phyloP scores from a whole-genome alignment of 2,329 filamentous ascomycete species.

The Paraphoma sp. region DNA sequence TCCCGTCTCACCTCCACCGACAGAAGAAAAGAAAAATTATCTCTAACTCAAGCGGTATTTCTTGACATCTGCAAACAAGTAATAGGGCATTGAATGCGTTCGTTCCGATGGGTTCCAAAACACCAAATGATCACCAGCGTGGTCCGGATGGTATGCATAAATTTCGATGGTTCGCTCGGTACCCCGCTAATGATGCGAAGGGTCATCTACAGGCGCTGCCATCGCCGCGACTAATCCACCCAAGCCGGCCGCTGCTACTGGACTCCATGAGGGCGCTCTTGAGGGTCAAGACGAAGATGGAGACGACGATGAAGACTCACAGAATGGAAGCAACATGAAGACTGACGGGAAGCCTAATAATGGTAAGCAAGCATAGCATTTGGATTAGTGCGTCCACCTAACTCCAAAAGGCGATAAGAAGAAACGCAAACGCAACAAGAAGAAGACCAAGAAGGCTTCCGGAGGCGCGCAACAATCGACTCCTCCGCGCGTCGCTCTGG shows the following conservation, averaged over 20 bases:
- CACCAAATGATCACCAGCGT: slow-evolving; percentile 45
- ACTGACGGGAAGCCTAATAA: slow-evolving; percentile 25
- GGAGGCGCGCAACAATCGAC: slow-evolving; percentile 66
- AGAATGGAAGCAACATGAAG: slow-evolving; percentile 43
- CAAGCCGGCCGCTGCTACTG: slow-evolving; percentile 43
- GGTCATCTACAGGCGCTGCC: slow-evolving; percentile 27
- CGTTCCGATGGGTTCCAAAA: slow-evolving; percentile 46
- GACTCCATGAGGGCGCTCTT: slow-evolving; percentile 44
- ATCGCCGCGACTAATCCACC: slow-evolving; percentile 41
- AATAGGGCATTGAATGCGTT: too few relatives aligned
- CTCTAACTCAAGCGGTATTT: too few relatives aligned
- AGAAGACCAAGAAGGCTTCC: slow-evolving; percentile 70
- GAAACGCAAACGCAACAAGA: slow-evolving; percentile 73
- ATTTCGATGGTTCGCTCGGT: neutral
- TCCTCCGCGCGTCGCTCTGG: slow-evolving; percentile 74
- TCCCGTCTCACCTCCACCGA: too few relatives aligned
- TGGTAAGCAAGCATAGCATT: slow-evolving; percentile 1
- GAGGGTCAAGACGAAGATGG: slow-evolving; percentile 56
- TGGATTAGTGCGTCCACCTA: slow-evolving; percentile 4
- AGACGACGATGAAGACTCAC: slow-evolving; percentile 57
- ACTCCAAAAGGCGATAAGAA: slow-evolving; percentile 67
- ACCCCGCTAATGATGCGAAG: slow-evolving; percentile 30
- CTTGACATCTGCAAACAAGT: too few relatives aligned
- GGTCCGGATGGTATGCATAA: slow-evolving; percentile 37
- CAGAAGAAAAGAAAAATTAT: too few relatives aligned